A percentile compares a stretch with the other conserved stretches of the same genome.
Conservation (phyloP, 2,329 filamentous ascomycete species). For the Chaetomium olivaceum region DNA sequence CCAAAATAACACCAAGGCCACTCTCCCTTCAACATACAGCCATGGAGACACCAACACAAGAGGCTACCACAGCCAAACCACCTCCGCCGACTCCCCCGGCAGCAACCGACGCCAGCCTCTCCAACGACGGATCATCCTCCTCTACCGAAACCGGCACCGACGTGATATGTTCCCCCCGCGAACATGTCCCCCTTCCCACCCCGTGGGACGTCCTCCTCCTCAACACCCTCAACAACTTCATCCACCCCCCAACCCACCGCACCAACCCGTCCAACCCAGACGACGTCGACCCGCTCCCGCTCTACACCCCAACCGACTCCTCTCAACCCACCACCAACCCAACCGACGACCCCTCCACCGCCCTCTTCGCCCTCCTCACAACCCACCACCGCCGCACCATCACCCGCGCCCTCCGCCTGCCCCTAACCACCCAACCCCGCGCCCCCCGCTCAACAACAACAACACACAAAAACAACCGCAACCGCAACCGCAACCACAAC, state of each 20-base stretch:
- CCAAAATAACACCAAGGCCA: not conserved
- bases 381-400: conserved; percentile 18
- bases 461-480: no score
- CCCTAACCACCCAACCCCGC: conserved; percentile 26
- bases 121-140: not conserved
- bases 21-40: not conserved
- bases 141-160: not conserved
- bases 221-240: conserved; percentile 3
- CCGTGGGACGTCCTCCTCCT: not conserved
- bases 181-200: not conserved
- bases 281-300: conserved; percentile 23
- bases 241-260: not conserved
- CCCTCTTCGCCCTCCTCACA: conserved; percentile 14
- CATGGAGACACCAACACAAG: not conserved
- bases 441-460: not conserved
- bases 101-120: not conserved
- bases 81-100: not conserved
- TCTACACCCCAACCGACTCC: conserved; percentile 24
- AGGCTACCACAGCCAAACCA: not conserved
- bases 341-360: not conserved
- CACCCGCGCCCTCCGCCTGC: conserved; percentile 25
- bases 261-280: conserved; percentile 11
- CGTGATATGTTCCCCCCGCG: not conserved
- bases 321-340: not conserved
- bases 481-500: not conserved